Evolutionary conservation across 2,329 filamentous ascomycete species (phyloP), one percentile per base, ranked within the genome.

Genomic region (Lanzia echinophila): DNA sequence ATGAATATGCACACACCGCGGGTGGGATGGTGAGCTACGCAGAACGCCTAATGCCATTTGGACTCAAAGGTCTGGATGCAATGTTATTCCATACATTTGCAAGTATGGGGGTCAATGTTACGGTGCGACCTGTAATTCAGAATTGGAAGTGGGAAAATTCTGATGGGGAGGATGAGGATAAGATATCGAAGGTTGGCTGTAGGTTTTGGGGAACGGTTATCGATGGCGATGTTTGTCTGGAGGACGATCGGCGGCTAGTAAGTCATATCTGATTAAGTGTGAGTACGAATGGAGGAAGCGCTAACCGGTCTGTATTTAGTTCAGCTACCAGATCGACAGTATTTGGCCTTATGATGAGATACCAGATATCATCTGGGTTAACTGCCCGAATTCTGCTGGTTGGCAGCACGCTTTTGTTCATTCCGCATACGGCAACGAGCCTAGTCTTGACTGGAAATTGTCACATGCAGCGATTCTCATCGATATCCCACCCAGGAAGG

Each of bases 31-130:
- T 15, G 33, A 34, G 33, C 33, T 15, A 38, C 17, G 15, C 34
- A 6, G 8, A 38, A 38, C 34, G 46, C 0, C 39, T 58, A 3
- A 61, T 75, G 1, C 72, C 72, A 0, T 62, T 61, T 3, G 62
- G 64, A 0, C 64, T 79, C 5, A 79, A 79, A 59, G 75, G 76
- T 0, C 58, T 71, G 1, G 76, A 79, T 55, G 69, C 75, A 56
- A 64, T 70, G 0, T 54, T 76, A 1, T 79, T 72, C 56, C 60
- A 65, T 0, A 58, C 66, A 0, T 68, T 76, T 46, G 53, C 57
- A 11, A 59, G 65, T 0, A 60, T 75, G 0, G 67, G 68, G 0
- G 54, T 71, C 0, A 48, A 66, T 6, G 58, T 68, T 3, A 45
- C 54, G 0, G 55, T 73, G 12, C 62, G 62, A 1, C 70, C 71